Conservation (phyloP, 73 alveolate genomes). For the Paramecium caudatum region DNA sequence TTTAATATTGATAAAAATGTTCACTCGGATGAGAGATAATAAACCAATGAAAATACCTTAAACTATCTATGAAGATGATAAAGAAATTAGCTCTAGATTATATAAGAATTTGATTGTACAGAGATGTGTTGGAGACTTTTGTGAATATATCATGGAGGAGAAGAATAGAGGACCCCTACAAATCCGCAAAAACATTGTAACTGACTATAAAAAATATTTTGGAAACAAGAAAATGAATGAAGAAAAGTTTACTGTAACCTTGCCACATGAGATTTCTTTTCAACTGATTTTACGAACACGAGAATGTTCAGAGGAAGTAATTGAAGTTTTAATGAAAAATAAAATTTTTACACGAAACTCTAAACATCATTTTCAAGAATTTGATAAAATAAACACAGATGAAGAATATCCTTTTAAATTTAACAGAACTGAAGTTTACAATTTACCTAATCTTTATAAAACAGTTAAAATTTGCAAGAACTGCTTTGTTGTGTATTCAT, state of each 20-base stretch:
- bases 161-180: constrained; percentile 74
- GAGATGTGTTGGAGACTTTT: constrained; percentile 76
- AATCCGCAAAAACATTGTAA: constrained; percentile 72
- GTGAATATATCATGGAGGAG: constrained; percentile 75
- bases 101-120: constrained; percentile 73
- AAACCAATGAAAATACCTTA: constrained; percentile 54
- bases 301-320: constrained; percentile 63
- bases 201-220: constrained; percentile 72
- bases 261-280: constrained; percentile 73
- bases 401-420: constrained; percentile 73
- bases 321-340: constrained; percentile 70
- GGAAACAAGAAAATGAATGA: constrained; percentile 69
- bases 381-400: constrained; percentile 69
- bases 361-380: constrained; percentile 68
- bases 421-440: constrained; percentile 20
- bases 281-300: constrained; percentile 72
- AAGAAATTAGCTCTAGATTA: constrained; percentile 58
- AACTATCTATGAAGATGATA: constrained; percentile 73
- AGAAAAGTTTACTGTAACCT: constrained; percentile 65
- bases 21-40: background rate
- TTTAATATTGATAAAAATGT: background rate
- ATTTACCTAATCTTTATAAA: constrained; percentile 42
- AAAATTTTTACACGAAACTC: constrained; percentile 70
- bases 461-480: constrained; percentile 75
- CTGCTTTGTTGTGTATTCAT: constrained; percentile 75